Conservation (phyloP, 208 protist species). For the Jaenimonas drosophilae region DNA sequence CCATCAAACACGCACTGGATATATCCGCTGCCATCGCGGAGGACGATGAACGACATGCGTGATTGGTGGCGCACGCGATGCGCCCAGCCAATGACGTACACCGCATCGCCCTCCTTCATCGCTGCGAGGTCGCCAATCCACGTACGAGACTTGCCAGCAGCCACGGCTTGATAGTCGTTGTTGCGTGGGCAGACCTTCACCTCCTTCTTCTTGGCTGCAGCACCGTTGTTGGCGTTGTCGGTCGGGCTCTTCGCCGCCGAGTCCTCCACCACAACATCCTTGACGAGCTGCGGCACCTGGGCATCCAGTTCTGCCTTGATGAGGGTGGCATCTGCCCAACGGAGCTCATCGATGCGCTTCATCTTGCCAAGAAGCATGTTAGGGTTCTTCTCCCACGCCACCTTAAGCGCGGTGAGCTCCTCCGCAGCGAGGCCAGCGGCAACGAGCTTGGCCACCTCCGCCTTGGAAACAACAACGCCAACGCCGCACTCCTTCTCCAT, state of each 20-base stretch:
- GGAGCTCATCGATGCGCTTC: constrained; percentile 47
- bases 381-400: constrained; percentile 70
- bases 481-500: constrained; percentile 74
- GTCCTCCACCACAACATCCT: constrained; percentile 24
- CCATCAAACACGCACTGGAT: constrained; percentile 94
- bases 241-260: not conserved
- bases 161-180: constrained; percentile 33
- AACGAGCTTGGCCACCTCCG: constrained; percentile 38
- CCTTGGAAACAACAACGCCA: constrained; percentile 42
- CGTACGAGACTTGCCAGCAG: constrained; percentile 25
- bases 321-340: constrained; percentile 65
- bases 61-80: constrained; percentile 91
- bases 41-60: constrained; percentile 93
- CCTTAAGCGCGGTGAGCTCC: constrained; percentile 40
- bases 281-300: constrained; percentile 53
- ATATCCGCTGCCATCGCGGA: constrained; percentile 95
- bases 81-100: constrained; percentile 94
- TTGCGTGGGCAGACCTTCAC: constrained; percentile 42
- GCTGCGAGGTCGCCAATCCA: constrained; percentile 38
- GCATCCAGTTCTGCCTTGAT: constrained; percentile 52
- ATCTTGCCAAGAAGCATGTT: constrained; percentile 81
- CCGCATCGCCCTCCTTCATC: constrained; percentile 30
- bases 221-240: not conserved
- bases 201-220: constrained; percentile 15
- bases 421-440: constrained; percentile 34